Base-by-base conservation (phyloP, 2,329 filamentous ascomycete species). In the Lecanoromycetidae sp. region DNA sequence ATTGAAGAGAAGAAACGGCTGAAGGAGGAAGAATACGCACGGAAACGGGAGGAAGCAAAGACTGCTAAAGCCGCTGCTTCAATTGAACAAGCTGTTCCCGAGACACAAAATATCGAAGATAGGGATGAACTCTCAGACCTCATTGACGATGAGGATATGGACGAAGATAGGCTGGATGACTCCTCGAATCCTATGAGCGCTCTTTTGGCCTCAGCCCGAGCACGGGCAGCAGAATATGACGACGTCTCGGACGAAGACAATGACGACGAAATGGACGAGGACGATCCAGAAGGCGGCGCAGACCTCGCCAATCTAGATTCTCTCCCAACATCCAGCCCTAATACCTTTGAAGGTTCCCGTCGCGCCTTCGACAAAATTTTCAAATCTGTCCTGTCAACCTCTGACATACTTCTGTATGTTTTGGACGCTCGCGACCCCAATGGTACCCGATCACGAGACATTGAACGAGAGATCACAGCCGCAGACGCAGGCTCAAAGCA, bases 361-460 rank as follows among this genome's bases (percentile, higher is more conserved):
- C 86, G 81, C 65, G 85, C 87, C 46, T 94, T 90, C 66, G 87
- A 94, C 74, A 94, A 94, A 71, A 80, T 93, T 57, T 95, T 94
- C 75, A 94, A 94, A 71, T 77, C 86, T 60, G 87, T 95, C 13
- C 80, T 94, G 27, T 85, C 93, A 52, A 77, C 84, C 53, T 84
- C 88, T 41, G 88, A 95, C 61, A 87, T 95, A 23, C 75, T 95
- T 29, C 77, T 95, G 44, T 95, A 95, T 66, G 87, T 95, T 42
- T 78, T 95, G 48, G 88, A 95, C 60, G 88, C 90, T 45, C 80
- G 88, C 57, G 87, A 95, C 59, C 88, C 88, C 1, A 84, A 93
- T 63, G 86, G 87, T 50, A 95, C 88, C 25, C 77, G 88, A 54
- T 95, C 88, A 30, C 84, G 82, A 61, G 87, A 94, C 55, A 83